These are phyloP conservation scores for Dactylellina haptotyla DNA, from an alignment of 2,329 filamentous ascomycete species.

Conservation along the genomic window DNA sequence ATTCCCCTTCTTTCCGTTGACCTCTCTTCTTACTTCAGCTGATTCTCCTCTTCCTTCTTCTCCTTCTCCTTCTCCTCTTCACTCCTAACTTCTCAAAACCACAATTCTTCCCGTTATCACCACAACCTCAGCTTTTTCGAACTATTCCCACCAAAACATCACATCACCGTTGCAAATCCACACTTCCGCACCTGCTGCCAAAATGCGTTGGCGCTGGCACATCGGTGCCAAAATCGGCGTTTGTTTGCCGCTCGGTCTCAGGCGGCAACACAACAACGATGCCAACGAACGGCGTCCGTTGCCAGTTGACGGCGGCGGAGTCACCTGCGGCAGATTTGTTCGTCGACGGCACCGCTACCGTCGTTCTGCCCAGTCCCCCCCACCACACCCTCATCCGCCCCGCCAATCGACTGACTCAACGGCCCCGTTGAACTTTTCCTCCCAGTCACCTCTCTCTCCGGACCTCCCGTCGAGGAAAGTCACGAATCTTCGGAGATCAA, in stretches of 20 bases:
- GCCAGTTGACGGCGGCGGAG: background rate
- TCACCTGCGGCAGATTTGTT: background rate
- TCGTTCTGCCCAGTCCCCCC: background rate
- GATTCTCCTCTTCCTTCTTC: background rate
- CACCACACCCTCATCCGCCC: too few relatives aligned
- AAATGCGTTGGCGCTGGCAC: constrained; percentile 4
- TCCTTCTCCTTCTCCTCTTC: constrained; percentile 1
- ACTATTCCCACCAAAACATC: background rate
- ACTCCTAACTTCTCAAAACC: background rate
- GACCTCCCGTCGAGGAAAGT: constrained; percentile 5
- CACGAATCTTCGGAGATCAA: constrained; percentile 1
- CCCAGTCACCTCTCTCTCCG: background rate
- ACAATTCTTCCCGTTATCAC: background rate
- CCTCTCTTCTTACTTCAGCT: background rate
- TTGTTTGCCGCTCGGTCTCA: constrained; percentile 1
- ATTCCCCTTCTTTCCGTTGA: background rate
- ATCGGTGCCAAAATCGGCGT: too few relatives aligned
- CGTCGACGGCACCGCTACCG: background rate
- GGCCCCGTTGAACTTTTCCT: too few relatives aligned
- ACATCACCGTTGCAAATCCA: background rate
- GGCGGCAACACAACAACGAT: background rate
- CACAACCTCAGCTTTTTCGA: background rate
- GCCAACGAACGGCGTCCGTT: too few relatives aligned
- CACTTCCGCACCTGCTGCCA: background rate
- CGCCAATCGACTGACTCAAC: too few relatives aligned